phyloP scores from a whole-genome alignment of 2,329 filamentous ascomycete genomes.

The Colletotrichum graminicola region DNA sequence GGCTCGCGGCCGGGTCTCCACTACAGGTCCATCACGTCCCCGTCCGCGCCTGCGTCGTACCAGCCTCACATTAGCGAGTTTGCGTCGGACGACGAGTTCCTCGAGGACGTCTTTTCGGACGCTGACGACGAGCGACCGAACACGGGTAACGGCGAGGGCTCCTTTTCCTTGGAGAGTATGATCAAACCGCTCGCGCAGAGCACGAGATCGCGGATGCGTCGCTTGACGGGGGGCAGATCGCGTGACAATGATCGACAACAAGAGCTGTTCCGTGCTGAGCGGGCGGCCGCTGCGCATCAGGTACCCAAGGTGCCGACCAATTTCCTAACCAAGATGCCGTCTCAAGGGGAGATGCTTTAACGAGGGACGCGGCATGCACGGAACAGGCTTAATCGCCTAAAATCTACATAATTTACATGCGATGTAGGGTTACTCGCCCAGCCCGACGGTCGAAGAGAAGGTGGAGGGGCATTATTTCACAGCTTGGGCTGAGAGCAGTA shows the following conservation, averaged over 20 bases:
- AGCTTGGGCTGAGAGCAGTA: not conserved
- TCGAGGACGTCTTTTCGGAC: slow-evolving; percentile 83
- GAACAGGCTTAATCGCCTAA: not conserved
- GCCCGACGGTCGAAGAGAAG: not conserved
- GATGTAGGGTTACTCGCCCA: not conserved
- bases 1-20: slow-evolving; percentile 76
- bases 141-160: slow-evolving; percentile 57
- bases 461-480: not conserved
- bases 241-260: slow-evolving; percentile 54
- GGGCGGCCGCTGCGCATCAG: slow-evolving; percentile 54
- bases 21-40: slow-evolving; percentile 86
- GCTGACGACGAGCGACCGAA: slow-evolving; percentile 71
- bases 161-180: slow-evolving; percentile 71
- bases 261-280: slow-evolving; percentile 51
- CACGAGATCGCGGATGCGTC: slow-evolving; percentile 69
- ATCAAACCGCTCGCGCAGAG: slow-evolving; percentile 69
- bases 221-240: slow-evolving; percentile 69
- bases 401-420: slow-evolving; percentile 4
- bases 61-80: slow-evolving; percentile 70
- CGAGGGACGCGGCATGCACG: not conserved
- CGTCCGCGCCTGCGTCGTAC: slow-evolving; percentile 70
- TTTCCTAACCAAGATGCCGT: slow-evolving; percentile 50
- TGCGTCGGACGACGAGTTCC: slow-evolving; percentile 81
- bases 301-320: slow-evolving; percentile 57
- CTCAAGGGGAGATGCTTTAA: slow-evolving; percentile 54